These are phyloP conservation scores for Mortierella sp. DNA, from an alignment of 371 early-diverging fungal species.

Conservation along the genomic window DNA sequence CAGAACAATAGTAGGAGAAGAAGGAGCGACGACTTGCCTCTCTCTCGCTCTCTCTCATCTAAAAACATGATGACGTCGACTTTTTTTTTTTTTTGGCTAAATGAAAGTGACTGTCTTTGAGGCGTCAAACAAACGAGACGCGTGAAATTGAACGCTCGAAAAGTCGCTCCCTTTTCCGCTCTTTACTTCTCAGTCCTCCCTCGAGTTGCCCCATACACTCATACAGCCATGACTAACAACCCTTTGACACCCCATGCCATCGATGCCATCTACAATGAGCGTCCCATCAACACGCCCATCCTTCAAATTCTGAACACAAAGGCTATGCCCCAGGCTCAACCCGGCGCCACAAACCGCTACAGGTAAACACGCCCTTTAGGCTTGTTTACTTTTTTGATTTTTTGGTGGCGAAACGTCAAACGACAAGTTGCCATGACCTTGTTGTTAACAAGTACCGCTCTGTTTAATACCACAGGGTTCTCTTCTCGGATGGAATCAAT, in stretches of 20 bases:
- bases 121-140: constrained; percentile 16
- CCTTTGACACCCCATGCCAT: constrained; percentile 61
- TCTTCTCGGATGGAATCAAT: constrained; percentile 78
- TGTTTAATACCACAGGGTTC: constrained; percentile 59
- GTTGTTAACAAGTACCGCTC: not conserved
- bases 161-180: not conserved
- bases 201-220: not conserved
- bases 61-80: not conserved
- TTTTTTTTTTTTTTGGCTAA: not conserved
- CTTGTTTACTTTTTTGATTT: not conserved
- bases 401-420: constrained; percentile 33
- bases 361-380: constrained; percentile 58
- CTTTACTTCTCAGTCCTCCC: not conserved
- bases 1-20: not conserved
- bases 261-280: constrained; percentile 61
- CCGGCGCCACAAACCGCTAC: constrained; percentile 63
- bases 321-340: constrained; percentile 43
- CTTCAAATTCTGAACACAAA: constrained; percentile 79
- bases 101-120: constrained; percentile 15
- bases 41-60: not conserved
- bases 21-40: not conserved
- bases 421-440: not conserved
- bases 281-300: constrained; percentile 58
- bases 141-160: not conserved
- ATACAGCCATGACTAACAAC: constrained; percentile 45